Base-by-base conservation (phyloP, 805 yeast species). In the Cyberlindnera sargentensis region DNA sequence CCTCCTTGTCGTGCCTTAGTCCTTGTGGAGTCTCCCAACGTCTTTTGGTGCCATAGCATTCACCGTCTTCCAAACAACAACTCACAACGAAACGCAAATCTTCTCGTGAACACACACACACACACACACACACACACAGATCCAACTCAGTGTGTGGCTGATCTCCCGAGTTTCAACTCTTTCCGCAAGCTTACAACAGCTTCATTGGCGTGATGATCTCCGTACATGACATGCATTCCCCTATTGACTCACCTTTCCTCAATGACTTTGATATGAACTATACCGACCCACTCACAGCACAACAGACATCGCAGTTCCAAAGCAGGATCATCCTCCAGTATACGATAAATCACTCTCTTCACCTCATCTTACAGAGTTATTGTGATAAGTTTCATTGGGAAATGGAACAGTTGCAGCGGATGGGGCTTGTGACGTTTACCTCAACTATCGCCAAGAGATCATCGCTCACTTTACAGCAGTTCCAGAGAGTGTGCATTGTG, bases 171-270 rank as follows among this genome's bases (percentile, higher is more conserved):
- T 15, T 15, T 15, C 20, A 15, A 15, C 20, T 15, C 20, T 15
- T 15, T 15, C 20, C 20, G 20, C 20, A 15, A 15, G 20, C 20
- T 15, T 15, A 15, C 20, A 15, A 15, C 20, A 15, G 20, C 20
- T 15, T 15, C 20, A 15, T 15, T 15, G 2, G 20, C 20, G 26
- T 6, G 25, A 38, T 38, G 41, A 38, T 28, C 35, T 38, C 41
- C 7, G 35, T 38, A 10, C 41, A 41, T 36, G 51, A 48, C 25
- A 48, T 48, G 49, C 46, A 43, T 39, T 48, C 51, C 23, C 51
- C 51, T 6, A 43, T 48, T 34, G 44, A 48, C 38, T 48, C 51
- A 5, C 51, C 51, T 7, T 48, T 45, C 44, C 47, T 42, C 23
- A 38, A 44, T 24, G 45, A 47, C 37, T 42, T 40, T 10, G 47